Percentiles rank a stretch among this genome's conserved stretches.
Conservation (phyloP, 2,329 filamentous ascomycete species). For the Paracamarosporium sp. region DNA sequence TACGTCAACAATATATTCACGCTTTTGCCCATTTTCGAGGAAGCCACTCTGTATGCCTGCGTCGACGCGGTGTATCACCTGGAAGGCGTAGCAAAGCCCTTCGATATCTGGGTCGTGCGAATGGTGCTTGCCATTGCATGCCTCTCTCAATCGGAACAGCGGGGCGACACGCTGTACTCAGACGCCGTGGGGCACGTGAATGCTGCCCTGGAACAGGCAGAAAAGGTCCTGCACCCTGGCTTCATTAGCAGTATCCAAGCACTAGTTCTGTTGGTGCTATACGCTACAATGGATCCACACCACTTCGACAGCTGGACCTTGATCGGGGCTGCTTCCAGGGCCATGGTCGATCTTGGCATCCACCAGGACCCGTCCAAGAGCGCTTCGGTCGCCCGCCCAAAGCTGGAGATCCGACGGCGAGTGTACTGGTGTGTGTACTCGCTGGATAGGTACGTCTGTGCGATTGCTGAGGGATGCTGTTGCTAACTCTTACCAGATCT, state of each 20-base stretch:
- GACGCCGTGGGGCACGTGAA: conserved; percentile 67
- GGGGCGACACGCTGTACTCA: conserved; percentile 68
- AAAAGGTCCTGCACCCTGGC: conserved; percentile 84
- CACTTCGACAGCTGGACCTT: conserved; percentile 96
- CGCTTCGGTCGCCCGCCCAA: conserved; percentile 69
- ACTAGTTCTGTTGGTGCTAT: conserved; percentile 83
- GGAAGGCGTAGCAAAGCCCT: conserved; percentile 65
- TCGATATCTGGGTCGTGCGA: conserved; percentile 85
- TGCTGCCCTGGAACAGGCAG: conserved; percentile 76
- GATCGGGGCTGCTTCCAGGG: conserved; percentile 86
- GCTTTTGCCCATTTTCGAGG: conserved; percentile 82
- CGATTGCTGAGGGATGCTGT: conserved; percentile 10
- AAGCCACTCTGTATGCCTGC: conserved; percentile 77
- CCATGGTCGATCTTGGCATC: conserved; percentile 86
- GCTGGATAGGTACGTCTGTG: conserved; percentile 73
- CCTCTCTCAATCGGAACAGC: conserved; percentile 72
- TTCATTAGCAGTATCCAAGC: conserved; percentile 87
- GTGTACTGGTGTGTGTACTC: conserved; percentile 93
- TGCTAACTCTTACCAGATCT: conserved; percentile 61
- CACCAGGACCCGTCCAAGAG: conserved; percentile 87
- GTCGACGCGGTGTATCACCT: conserved; percentile 83
- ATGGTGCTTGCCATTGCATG: conserved; percentile 89
- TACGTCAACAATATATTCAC: conserved; percentile 85
- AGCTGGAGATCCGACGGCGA: conserved; percentile 78
- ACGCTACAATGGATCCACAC: conserved; percentile 85